Conservation (phyloP, 176 grass and related monocot genomes). For the Chloris gayana region DNA sequence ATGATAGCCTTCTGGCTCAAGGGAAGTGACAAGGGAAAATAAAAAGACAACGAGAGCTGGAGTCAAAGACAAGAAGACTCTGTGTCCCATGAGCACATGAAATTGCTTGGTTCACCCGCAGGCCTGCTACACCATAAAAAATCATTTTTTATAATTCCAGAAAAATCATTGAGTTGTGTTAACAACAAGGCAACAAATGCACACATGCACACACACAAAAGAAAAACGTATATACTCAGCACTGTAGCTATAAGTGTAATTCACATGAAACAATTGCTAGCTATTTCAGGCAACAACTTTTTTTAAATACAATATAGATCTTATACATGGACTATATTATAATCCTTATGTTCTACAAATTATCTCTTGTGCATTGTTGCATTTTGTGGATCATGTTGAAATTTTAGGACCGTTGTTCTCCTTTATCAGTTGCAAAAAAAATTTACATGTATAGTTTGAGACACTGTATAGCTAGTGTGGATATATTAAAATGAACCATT, state of each 20-base stretch:
- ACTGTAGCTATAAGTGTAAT: too few relatives aligned
- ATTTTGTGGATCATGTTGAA: not conserved
- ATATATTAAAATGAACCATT: too few relatives aligned
- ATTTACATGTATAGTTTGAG: too few relatives aligned
- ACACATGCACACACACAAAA: not conserved
- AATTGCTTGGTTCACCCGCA: conserved; percentile 42
- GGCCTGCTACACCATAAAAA: not conserved
- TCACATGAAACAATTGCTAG: too few relatives aligned
- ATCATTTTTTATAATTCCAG: too few relatives aligned
- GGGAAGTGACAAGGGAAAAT: conserved; percentile 62
- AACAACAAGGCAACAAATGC: not conserved
- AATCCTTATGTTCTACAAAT: not conserved
- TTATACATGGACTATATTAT: too few relatives aligned
- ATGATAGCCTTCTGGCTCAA: conserved; percentile 91
- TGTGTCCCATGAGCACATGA: conserved; percentile 3
- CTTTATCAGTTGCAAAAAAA: too few relatives aligned
- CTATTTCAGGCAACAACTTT: too few relatives aligned
- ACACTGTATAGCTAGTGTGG: too few relatives aligned
- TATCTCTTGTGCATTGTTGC: not conserved
- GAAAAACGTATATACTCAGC: too few relatives aligned
- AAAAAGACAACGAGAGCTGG: conserved; percentile 88
- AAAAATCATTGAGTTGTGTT: not conserved
- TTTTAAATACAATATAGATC: too few relatives aligned
- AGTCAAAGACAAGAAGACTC: conserved; percentile 98
- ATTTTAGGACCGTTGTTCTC: too few relatives aligned